A percentile compares a stretch with the other conserved stretches of the same genome.
Evolutionary conservation across 495 filamentous ascomycete genomes (phyloP).

Genomic region (Viridothelium virens): DNA sequence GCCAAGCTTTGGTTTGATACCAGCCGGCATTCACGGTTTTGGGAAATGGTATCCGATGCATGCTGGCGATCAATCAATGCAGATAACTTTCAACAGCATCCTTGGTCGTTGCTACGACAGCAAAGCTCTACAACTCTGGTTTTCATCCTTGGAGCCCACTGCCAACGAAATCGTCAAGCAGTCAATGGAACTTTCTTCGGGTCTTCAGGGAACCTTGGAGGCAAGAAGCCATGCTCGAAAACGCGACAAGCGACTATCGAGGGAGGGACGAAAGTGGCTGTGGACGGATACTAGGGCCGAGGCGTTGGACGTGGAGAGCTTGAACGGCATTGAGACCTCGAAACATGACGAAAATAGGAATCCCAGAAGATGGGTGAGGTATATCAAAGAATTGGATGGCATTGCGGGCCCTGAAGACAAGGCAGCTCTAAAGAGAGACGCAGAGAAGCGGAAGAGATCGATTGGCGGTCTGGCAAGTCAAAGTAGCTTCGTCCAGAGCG

Average conservation of each 20-base stretch:
- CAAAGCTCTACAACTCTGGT: slow-evolving; percentile 42
- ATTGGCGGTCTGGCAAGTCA: neutral
- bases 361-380: slow-evolving; percentile 18
- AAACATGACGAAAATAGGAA: slow-evolving; percentile 17
- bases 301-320: slow-evolving; percentile 45
- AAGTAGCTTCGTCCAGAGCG: slow-evolving; percentile 15
- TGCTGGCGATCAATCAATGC: slow-evolving; percentile 32
- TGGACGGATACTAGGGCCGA: slow-evolving; percentile 51
- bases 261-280: slow-evolving; percentile 42
- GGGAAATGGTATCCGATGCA: slow-evolving; percentile 45
- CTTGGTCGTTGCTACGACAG: slow-evolving; percentile 49
- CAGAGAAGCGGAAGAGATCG: neutral
- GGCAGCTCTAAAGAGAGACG: slow-evolving; percentile 5
- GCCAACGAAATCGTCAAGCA: neutral
- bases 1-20: slow-evolving; percentile 27
- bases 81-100: slow-evolving; percentile 44
- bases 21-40: slow-evolving; percentile 37
- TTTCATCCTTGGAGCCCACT: slow-evolving; percentile 18
- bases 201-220: slow-evolving; percentile 30
- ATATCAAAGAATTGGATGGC: slow-evolving; percentile 15
- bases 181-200: slow-evolving; percentile 29
- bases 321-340: slow-evolving; percentile 39
- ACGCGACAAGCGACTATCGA: slow-evolving; percentile 42
- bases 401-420: slow-evolving; percentile 8
- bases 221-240: slow-evolving; percentile 40